A percentile compares a stretch with the other conserved stretches of the same genome.
Conservation (phyloP, 768 basidiomycete species). For the Auriculariales sp. region DNA sequence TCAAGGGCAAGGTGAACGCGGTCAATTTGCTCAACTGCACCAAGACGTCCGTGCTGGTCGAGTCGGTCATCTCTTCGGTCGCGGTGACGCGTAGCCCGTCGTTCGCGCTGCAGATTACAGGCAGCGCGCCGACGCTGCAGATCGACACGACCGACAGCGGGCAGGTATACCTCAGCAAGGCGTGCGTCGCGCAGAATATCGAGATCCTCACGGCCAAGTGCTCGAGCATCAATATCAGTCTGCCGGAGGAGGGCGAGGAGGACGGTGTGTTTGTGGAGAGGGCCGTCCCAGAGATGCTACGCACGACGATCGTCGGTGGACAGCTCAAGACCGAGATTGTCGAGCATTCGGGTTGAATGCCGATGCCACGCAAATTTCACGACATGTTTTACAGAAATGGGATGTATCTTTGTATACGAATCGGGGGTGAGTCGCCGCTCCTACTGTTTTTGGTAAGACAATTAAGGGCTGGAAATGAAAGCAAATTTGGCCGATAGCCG, state of each 20-base stretch:
- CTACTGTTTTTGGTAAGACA: too few relatives aligned
- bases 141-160: slow-evolving; percentile 92
- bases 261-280: slow-evolving; percentile 85
- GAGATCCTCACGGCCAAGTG: slow-evolving; percentile 94
- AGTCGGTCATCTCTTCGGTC: slow-evolving; percentile 85
- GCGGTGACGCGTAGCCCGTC: slow-evolving; percentile 85
- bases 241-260: slow-evolving; percentile 79
- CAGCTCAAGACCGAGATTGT: slow-evolving; percentile 81
- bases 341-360: slow-evolving; percentile 54
- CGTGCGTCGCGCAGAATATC: slow-evolving; percentile 45
- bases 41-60: slow-evolving; percentile 77
- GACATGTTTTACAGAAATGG: too few relatives aligned
- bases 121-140: slow-evolving; percentile 80
- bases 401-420: too few relatives aligned
- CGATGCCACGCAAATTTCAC: too few relatives aligned
- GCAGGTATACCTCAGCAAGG: slow-evolving; percentile 82
- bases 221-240: slow-evolving; percentile 77
- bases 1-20: slow-evolving; percentile 93
- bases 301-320: slow-evolving; percentile 63
- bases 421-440: too few relatives aligned
- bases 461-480: too few relatives aligned
- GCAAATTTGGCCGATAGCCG: too few relatives aligned
- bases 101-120: slow-evolving; percentile 85
- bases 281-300: slow-evolving; percentile 91
- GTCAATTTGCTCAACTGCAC: slow-evolving; percentile 78